Percentiles rank a stretch among this genome's conserved stretches.
Evolutionary conservation across 2,329 filamentous ascomycete species (phyloP).

Genomic region (Metarhizium humberi): DNA sequence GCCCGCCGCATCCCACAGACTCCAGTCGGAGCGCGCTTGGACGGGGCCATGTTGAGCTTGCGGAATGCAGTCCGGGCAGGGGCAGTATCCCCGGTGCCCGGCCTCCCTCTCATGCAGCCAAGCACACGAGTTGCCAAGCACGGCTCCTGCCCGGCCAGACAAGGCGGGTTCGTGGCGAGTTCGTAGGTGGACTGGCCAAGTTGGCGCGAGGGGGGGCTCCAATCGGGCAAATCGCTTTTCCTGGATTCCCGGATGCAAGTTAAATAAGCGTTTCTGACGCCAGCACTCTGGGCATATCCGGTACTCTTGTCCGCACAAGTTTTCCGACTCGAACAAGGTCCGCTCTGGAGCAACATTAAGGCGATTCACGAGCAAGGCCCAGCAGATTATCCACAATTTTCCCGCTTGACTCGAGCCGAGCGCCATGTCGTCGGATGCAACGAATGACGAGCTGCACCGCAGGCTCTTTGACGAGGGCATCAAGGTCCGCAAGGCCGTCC

Average conservation of each 20-base stretch:
- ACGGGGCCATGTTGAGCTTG: too few species aligned
- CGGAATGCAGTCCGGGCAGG: too few species aligned
- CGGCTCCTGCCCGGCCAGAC: background rate
- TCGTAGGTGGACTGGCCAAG: background rate
- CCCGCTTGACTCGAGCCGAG: background rate
- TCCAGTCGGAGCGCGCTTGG: too few species aligned
- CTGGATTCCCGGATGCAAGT: background rate
- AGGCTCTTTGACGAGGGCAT: slow-evolving; percentile 48
- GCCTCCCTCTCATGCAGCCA: background rate
- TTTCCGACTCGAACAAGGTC: background rate
- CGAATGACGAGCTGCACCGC: background rate
- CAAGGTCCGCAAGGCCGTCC: slow-evolving; percentile 46
- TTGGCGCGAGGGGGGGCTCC: background rate
- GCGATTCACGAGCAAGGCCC: too few species aligned
- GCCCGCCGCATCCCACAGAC: background rate
- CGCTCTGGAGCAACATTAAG: too few species aligned
- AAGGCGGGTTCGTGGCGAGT: too few species aligned
- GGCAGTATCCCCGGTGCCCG: too few species aligned
- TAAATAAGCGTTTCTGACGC: background rate
- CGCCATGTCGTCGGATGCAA: background rate
- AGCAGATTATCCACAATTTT: background rate
- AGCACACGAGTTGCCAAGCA: background rate
- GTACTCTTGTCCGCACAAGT: background rate
- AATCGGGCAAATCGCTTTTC: background rate
- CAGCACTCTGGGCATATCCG: background rate